phyloP scores from a whole-genome alignment of 1,284 basidiomycete genomes.

The Boletellus deceptivus region DNA sequence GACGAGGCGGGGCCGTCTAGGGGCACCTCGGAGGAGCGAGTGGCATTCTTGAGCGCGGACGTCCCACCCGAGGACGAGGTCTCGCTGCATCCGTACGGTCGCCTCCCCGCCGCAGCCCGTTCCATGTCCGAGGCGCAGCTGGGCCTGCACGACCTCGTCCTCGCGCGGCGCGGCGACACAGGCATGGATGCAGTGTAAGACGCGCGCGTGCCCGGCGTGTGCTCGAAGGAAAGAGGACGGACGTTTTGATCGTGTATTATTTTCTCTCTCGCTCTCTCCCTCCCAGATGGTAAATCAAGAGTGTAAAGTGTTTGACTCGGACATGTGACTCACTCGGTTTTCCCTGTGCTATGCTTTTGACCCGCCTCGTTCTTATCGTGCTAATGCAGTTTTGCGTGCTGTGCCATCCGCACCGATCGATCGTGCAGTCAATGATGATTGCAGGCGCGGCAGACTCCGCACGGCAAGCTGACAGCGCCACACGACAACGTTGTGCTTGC shows the following conservation, averaged over 20 bases:
- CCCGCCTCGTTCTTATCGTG: constrained; percentile 11
- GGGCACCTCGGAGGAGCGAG: constrained; percentile 45
- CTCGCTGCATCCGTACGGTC: constrained; percentile 17
- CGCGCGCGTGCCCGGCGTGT: not conserved
- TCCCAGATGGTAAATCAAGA: constrained; percentile 6
- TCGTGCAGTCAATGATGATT: too few relatives aligned
- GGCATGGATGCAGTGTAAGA: constrained; percentile 16
- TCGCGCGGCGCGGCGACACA: constrained; percentile 18
- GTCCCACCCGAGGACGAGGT: constrained; percentile 22
- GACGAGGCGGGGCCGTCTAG: constrained; percentile 42
- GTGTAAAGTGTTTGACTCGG: constrained; percentile 24
- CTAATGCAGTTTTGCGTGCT: constrained; percentile 7
- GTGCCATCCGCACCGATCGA: not conserved
- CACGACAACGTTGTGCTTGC: constrained; percentile 26
- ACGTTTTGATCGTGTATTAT: constrained; percentile 24
- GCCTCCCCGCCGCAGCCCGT: constrained; percentile 20
- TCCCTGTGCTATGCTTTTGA: not conserved
- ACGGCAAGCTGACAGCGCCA: constrained; percentile 27
- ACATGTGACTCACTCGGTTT: constrained; percentile 4
- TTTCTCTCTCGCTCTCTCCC: constrained; percentile 4
- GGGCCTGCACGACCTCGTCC: constrained; percentile 11
- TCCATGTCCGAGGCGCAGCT: constrained; percentile 31
- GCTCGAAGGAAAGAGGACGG: not conserved
- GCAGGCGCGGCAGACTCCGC: constrained; percentile 13
- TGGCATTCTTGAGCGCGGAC: constrained; percentile 38